These are phyloP conservation scores for Sporisorium sorghi DNA, from an alignment of 1,284 basidiomycete species.

Conservation along the genomic window DNA sequence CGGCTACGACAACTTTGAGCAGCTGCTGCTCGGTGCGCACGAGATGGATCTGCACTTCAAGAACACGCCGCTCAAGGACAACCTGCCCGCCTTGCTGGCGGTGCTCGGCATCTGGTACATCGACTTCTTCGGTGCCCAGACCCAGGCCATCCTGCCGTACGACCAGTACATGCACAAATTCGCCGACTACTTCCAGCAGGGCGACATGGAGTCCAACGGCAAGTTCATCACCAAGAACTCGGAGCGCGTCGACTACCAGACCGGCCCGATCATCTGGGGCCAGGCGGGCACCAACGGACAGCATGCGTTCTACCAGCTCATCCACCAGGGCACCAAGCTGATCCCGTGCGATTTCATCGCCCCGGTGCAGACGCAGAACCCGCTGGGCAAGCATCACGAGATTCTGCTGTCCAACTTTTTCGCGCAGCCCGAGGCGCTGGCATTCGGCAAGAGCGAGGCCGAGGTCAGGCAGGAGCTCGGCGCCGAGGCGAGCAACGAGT, in stretches of 20 bases:
- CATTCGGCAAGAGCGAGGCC: slow-evolving; percentile 95
- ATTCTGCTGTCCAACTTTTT: slow-evolving; percentile 98
- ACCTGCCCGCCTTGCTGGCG: slow-evolving; percentile 90
- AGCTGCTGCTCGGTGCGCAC: slow-evolving; percentile 90
- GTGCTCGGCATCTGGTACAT: slow-evolving; percentile 98
- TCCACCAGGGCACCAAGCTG: slow-evolving; percentile 80
- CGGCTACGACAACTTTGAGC: slow-evolving; percentile 93
- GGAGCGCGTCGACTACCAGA: slow-evolving; percentile 92
- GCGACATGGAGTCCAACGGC: slow-evolving; percentile 99
- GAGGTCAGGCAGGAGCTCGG: slow-evolving; percentile 85
- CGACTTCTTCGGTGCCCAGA: slow-evolving; percentile 95
- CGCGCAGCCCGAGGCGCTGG: slow-evolving; percentile 89
- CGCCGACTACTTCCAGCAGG: slow-evolving; percentile 99
- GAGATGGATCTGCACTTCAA: slow-evolving; percentile 98
- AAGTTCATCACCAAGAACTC: slow-evolving; percentile 95
- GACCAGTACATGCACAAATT: slow-evolving; percentile 99
- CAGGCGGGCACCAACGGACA: slow-evolving; percentile 98
- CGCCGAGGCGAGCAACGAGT: slow-evolving; percentile 78
- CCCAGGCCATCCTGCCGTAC: slow-evolving; percentile 93
- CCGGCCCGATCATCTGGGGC: slow-evolving; percentile 99
- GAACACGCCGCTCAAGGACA: slow-evolving; percentile 85
- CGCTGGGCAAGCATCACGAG: slow-evolving; percentile 88
- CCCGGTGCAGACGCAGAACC: slow-evolving; percentile 92
- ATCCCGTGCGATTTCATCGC: slow-evolving; percentile 94
- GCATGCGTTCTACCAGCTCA: slow-evolving; percentile 98